Conservation (phyloP, 2,329 filamentous ascomycete genomes). For the Colletotrichum viniferum region DNA sequence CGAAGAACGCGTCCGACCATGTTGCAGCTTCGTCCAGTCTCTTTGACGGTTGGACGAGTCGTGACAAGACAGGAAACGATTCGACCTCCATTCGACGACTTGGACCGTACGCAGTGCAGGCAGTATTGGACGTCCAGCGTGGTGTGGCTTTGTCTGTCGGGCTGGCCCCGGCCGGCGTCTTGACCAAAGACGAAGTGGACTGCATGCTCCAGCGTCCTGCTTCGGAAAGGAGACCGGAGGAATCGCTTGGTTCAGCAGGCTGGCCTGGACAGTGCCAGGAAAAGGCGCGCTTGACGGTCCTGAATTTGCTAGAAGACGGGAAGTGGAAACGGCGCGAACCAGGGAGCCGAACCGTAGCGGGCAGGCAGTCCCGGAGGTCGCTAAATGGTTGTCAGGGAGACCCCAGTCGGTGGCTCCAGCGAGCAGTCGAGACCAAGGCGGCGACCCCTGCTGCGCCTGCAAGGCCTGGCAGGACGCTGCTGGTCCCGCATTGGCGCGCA, state of each 20-base stretch:
- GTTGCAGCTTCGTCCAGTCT: constrained; percentile 19
- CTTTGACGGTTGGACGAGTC: neutral
- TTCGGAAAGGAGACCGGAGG: neutral
- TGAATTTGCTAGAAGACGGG: constrained; percentile 9
- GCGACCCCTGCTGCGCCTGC: neutral
- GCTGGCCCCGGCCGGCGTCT: neutral
- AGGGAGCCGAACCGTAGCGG: constrained; percentile 14
- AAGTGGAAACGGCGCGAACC: constrained; percentile 7
- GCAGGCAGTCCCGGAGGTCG: constrained; percentile 8
- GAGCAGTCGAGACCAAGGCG: constrained; percentile 21
- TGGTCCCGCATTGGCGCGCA: constrained; percentile 15
- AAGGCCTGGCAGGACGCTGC: neutral
- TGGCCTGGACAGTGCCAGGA: neutral
- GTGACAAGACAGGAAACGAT: constrained; percentile 4
- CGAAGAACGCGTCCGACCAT: constrained; percentile 16
- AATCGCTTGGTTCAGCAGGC: neutral
- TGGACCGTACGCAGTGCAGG: neutral
- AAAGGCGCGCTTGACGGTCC: neutral
- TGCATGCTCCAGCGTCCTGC: neutral
- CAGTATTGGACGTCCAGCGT: neutral
- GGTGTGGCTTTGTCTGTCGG: neutral
- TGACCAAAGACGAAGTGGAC: neutral
- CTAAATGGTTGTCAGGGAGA: constrained; percentile 15
- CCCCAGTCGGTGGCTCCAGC: neutral
- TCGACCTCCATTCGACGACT: neutral